phyloP scores from a whole-genome alignment of 2,329 filamentous ascomycete species.

The Epichloe scottii region DNA sequence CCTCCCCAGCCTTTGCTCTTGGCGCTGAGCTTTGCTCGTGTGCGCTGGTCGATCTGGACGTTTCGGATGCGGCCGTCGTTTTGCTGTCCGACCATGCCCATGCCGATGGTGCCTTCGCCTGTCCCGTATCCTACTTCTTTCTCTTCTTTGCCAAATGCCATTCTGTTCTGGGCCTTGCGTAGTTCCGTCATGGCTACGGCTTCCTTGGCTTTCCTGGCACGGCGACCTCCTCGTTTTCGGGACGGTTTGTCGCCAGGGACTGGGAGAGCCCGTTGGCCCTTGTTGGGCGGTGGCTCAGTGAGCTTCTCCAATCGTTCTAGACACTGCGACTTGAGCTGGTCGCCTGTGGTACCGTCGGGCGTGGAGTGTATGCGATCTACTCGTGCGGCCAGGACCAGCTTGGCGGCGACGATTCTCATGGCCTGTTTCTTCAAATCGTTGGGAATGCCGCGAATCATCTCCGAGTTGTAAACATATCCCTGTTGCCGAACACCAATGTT shows the following conservation, averaged over 20 bases:
- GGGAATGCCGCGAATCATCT: conserved; percentile 74
- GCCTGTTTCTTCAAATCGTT: conserved; percentile 83
- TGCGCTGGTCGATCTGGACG: conserved; percentile 84
- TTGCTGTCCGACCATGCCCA: conserved; percentile 89
- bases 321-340: conserved; percentile 70
- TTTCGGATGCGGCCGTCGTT: conserved; percentile 83
- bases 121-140: conserved; percentile 83
- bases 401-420: conserved; percentile 87
- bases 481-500: conserved; percentile 86
- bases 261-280: conserved; percentile 73
- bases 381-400: conserved; percentile 84
- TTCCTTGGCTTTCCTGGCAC: conserved; percentile 90
- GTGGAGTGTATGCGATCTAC: conserved; percentile 77
- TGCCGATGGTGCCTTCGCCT: conserved; percentile 70
- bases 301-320: conserved; percentile 83
- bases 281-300: conserved; percentile 81
- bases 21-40: conserved; percentile 81
- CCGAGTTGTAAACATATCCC: conserved; percentile 85
- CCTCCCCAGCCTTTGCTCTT: conserved; percentile 94
- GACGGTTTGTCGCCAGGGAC: conserved; percentile 92
- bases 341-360: conserved; percentile 70
- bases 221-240: conserved; percentile 79
- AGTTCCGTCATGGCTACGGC: conserved; percentile 94
- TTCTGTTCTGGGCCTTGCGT: conserved; percentile 87
- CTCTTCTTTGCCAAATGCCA: conserved; percentile 94